A percentile compares a stretch with the other conserved stretches of the same genome.
These are phyloP conservation scores for Coemansia brasiliensis DNA, from an alignment of 192 early-diverging fungal species.

Conservation along the genomic window DNA sequence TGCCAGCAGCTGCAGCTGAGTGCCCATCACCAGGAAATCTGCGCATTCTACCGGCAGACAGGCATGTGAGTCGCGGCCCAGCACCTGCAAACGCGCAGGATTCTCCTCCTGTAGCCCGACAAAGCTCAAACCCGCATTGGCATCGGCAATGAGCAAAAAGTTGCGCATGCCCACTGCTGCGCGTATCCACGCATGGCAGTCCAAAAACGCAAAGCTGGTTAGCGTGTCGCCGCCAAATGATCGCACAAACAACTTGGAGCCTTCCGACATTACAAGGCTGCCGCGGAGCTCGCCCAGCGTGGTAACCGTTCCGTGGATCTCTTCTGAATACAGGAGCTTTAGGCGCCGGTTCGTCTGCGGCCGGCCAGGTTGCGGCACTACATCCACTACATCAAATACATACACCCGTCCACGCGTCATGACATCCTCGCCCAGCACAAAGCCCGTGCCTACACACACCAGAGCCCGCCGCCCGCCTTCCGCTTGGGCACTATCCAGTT, in stretches of 20 bases:
- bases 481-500: conserved; percentile 83
- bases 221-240: conserved; percentile 78
- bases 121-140: conserved; percentile 85
- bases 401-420: conserved; percentile 85
- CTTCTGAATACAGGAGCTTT: conserved; percentile 78
- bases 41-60: conserved; percentile 67
- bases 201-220: conserved; percentile 90
- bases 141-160: conserved; percentile 84
- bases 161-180: conserved; percentile 82
- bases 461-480: conserved; percentile 81
- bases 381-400: conserved; percentile 93
- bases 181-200: conserved; percentile 88
- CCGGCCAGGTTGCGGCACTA: conserved; percentile 91
- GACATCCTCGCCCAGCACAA: conserved; percentile 88
- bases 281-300: conserved; percentile 84
- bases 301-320: conserved; percentile 85
- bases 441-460: conserved; percentile 85
- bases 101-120: conserved; percentile 90
- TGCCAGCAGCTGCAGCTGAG: conserved; percentile 72
- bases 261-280: conserved; percentile 82
- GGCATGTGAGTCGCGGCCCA: conserved; percentile 87
- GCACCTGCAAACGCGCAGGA: conserved; percentile 79
- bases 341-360: conserved; percentile 93
- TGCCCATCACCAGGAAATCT: conserved; percentile 80
- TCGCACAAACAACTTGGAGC: conserved; percentile 85